Evolutionary conservation across 106 monocot species (phyloP).

Genomic region (Amphibolis antarctica): DNA sequence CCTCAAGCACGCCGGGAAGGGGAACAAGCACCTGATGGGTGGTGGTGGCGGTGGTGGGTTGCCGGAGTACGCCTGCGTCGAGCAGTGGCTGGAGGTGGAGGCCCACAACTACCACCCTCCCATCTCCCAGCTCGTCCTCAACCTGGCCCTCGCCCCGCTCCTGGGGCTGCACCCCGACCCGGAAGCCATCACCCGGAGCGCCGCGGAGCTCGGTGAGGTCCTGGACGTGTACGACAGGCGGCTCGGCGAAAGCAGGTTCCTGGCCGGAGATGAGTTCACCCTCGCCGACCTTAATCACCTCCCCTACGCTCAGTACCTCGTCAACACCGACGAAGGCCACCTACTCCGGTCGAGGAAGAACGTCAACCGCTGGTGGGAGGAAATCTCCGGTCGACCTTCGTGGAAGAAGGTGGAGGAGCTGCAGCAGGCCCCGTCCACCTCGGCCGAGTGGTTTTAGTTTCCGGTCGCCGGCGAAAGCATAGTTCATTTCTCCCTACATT

Average conservation of each 20-base stretch:
- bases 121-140: slow-evolving; percentile 31
- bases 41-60: slow-evolving; percentile 20
- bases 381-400: background rate
- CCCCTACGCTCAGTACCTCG: too few relatives aligned
- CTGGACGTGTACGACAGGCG: slow-evolving; percentile 22
- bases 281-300: too few relatives aligned
- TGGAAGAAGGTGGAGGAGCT: background rate
- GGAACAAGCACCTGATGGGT: slow-evolving; percentile 37
- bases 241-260: too few relatives aligned
- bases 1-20: slow-evolving; percentile 54
- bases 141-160: slow-evolving; percentile 47
- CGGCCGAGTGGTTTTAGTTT: background rate
- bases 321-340: too few relatives aligned
- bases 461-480: too few relatives aligned
- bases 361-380: slow-evolving; percentile 12
- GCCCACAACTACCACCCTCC: slow-evolving; percentile 12
- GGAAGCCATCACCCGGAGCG: slow-evolving; percentile 20
- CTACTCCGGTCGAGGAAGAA: too few relatives aligned
- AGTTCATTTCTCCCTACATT: too few relatives aligned
- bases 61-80: slow-evolving; percentile 37
- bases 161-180: slow-evolving; percentile 18
- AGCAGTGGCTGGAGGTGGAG: slow-evolving; percentile 69
- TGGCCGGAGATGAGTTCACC: too few relatives aligned
- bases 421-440: too few relatives aligned
- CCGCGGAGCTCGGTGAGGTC: slow-evolving; percentile 49